Conservation (phyloP, 2,329 filamentous ascomycete genomes). For the Aureobasidium lini region DNA sequence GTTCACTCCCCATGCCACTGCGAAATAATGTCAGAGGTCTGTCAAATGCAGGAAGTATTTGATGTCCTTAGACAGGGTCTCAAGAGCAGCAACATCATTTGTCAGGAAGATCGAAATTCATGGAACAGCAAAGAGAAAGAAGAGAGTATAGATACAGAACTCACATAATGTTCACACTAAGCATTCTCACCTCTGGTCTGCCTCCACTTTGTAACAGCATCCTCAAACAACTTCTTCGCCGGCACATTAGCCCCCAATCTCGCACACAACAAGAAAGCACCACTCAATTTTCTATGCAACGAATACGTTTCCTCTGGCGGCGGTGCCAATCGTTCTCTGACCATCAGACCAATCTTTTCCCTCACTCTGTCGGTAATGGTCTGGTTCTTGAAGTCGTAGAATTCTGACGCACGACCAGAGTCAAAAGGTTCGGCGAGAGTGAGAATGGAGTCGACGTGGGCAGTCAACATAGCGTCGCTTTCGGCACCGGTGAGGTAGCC, state of each 20-base stretch:
- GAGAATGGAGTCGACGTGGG: constrained; percentile 79
- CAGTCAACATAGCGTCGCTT: constrained; percentile 76
- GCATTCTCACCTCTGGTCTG: neutral
- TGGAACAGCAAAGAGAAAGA: no score
- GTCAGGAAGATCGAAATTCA: no score
- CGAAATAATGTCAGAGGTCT: no score
- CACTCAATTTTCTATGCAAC: constrained; percentile 88
- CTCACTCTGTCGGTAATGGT: constrained; percentile 94
- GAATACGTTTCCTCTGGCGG: constrained; percentile 97
- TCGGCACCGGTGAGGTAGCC: constrained; percentile 93
- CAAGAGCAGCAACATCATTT: no score
- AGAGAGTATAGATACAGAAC: no score
- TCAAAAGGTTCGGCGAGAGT: constrained; percentile 89
- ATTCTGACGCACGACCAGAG: constrained; percentile 54
- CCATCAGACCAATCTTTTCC: constrained; percentile 83
- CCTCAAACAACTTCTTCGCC: constrained; percentile 72
- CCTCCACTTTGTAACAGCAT: constrained; percentile 34
- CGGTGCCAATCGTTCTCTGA: constrained; percentile 77
- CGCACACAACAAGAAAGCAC: constrained; percentile 88
- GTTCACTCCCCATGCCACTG: no score
- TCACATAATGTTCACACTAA: neutral
- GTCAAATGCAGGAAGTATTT: no score
- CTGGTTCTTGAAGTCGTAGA: constrained; percentile 90
- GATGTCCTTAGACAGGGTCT: no score
- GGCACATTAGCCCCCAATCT: constrained; percentile 72